phyloP scores from a whole-genome alignment of 495 filamentous ascomycete species.

The Hypoxylon rickii region DNA sequence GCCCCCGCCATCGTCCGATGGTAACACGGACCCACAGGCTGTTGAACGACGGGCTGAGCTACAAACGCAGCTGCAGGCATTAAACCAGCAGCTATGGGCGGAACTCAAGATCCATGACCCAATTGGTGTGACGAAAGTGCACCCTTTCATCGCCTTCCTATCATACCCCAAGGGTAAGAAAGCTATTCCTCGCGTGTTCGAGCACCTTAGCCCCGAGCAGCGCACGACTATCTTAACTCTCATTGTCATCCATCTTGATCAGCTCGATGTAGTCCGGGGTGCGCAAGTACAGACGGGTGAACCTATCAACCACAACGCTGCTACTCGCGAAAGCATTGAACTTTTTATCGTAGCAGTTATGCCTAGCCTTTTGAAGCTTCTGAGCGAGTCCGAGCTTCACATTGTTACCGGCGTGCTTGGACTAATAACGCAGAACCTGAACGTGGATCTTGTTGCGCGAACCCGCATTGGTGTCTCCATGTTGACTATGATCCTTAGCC shows the following conservation, averaged over 20 bases:
- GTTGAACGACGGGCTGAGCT: conserved; percentile 73
- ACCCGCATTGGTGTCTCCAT: conserved; percentile 86
- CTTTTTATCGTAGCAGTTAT: conserved; percentile 86
- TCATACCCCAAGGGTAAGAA: conserved; percentile 96
- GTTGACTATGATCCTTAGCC: conserved; percentile 91
- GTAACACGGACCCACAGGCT: conserved; percentile 63
- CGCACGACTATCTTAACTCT: conserved; percentile 92
- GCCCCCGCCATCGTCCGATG: conserved; percentile 66
- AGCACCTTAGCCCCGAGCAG: conserved; percentile 88
- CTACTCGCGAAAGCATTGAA: conserved; percentile 86
- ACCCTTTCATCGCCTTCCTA: conserved; percentile 96
- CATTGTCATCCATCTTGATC: conserved; percentile 92
- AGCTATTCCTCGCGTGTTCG: conserved; percentile 90
- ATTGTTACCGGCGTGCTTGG: conserved; percentile 89
- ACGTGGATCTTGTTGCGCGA: conserved; percentile 75
- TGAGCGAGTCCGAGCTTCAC: conserved; percentile 87
- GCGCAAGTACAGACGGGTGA: conserved; percentile 72
- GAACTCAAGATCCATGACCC: conserved; percentile 89
- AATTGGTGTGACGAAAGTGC: conserved; percentile 72
- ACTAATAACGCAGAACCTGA: conserved; percentile 78
- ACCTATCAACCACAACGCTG: conserved; percentile 64
- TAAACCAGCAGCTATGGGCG: conserved; percentile 84
- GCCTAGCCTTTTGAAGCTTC: conserved; percentile 82
- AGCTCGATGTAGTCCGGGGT: conserved; percentile 82
- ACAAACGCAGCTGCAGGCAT: conserved; percentile 73